Evolutionary conservation across 768 basidiomycete genomes (phyloP).

Genomic region (Trametes gibbosa): DNA sequence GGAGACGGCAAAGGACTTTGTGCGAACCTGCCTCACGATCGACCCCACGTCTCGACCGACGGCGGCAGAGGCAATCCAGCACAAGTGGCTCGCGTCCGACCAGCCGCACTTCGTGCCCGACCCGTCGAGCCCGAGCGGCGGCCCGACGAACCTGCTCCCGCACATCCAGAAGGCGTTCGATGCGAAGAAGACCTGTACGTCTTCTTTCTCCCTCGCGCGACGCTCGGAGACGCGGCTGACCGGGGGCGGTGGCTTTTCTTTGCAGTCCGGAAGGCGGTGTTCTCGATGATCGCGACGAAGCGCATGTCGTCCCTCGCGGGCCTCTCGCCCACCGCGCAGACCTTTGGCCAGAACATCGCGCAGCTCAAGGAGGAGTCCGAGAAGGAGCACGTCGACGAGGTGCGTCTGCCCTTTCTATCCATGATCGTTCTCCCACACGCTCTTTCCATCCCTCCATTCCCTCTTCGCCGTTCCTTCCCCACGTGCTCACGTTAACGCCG

Average conservation of each 20-base stretch:
- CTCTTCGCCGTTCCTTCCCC: background rate
- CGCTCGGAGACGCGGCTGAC: no score
- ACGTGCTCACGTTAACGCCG: background rate
- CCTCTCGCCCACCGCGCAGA: conserved; percentile 42
- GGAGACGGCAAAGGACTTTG: conserved; percentile 79
- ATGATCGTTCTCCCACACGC: background rate
- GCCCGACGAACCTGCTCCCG: conserved; percentile 78
- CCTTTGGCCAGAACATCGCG: conserved; percentile 56
- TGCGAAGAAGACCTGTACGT: conserved; percentile 81
- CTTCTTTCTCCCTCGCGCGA: background rate
- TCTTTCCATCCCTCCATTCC: background rate
- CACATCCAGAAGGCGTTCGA: conserved; percentile 88
- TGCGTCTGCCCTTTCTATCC: conserved; percentile 21
- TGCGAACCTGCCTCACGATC: conserved; percentile 76
- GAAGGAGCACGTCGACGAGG: conserved; percentile 76
- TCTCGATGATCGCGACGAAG: conserved; percentile 82
- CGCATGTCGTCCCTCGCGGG: conserved; percentile 65
- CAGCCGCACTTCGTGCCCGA: conserved; percentile 71
- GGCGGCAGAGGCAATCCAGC: conserved; percentile 67
- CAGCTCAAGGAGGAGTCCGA: conserved; percentile 83
- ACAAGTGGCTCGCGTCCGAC: conserved; percentile 76
- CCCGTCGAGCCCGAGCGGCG: conserved; percentile 52
- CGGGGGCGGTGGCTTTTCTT: no score
- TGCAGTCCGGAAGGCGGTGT: conserved; percentile 85
- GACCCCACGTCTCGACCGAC: conserved; percentile 82